phyloP scores from a whole-genome alignment of 108 stramenopile species.

The Conticribra guillardii region DNA sequence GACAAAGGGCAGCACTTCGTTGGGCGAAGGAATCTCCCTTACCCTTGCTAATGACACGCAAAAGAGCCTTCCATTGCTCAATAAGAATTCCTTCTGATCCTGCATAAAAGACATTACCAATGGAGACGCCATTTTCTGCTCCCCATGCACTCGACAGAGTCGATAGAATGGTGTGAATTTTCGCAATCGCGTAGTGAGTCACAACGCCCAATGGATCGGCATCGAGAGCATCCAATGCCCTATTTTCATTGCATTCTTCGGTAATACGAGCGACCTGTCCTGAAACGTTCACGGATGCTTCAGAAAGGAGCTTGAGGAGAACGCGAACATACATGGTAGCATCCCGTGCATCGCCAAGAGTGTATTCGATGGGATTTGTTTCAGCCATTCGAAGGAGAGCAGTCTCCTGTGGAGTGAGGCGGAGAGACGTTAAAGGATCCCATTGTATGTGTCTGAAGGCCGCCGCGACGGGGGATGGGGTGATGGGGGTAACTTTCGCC shows the following conservation, averaged over 20 bases:
- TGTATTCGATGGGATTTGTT: slow-evolving; percentile 90
- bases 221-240: slow-evolving; percentile 70
- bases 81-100: slow-evolving; percentile 84
- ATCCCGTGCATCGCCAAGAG: slow-evolving; percentile 85
- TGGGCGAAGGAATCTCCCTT: slow-evolving; percentile 85
- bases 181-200: slow-evolving; percentile 83
- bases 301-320: slow-evolving; percentile 82
- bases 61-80: slow-evolving; percentile 86
- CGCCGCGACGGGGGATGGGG: slow-evolving; percentile 70
- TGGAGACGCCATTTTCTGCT: slow-evolving; percentile 69
- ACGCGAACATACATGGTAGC: slow-evolving; percentile 92
- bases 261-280: slow-evolving; percentile 41
- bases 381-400: slow-evolving; percentile 90
- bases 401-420: slow-evolving; percentile 87
- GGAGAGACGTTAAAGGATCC: slow-evolving; percentile 82
- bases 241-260: slow-evolving; percentile 62
- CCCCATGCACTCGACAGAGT: slow-evolving; percentile 56
- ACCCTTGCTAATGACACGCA: slow-evolving; percentile 84
- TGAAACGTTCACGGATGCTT: slow-evolving; percentile 75
- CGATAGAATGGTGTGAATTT: slow-evolving; percentile 70
- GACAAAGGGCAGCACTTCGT: slow-evolving; percentile 74
- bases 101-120: slow-evolving; percentile 83
- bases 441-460: slow-evolving; percentile 70
- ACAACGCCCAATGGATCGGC: slow-evolving; percentile 85
- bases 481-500: slow-evolving; percentile 20